Base-by-base conservation (phyloP, 2,329 filamentous ascomycete genomes). In the Sphaerulina populicola region DNA sequence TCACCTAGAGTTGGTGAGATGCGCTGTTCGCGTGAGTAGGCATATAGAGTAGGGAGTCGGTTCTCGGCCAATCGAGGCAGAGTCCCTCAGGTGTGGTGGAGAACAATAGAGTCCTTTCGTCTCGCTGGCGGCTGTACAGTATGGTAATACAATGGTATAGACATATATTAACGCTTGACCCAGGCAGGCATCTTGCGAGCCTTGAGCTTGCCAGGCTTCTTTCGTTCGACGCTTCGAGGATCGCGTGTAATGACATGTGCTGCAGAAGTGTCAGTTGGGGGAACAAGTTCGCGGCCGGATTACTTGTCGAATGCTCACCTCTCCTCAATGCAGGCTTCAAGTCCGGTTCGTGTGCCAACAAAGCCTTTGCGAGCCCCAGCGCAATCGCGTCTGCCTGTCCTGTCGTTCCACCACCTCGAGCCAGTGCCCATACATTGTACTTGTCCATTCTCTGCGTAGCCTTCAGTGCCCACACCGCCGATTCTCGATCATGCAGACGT, bases 111-210 rank as follows among this genome's bases (percentile, higher is more conserved):
- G 6, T 7, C 23, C 6, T 27, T 27, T 27, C 23, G 23, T 27
- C 23, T 6, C 23, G 23, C 23, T 27, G 23, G 23, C 23, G 31
- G 39, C 39, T 50, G 40, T 47, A 51, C 47, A 53, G 37, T 54
- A 54, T 54, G 23, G 23, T 6, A 18, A 50, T 51, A 51, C 52
- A 53, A 44, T 27, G 45, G 31, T 36, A 42, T 36, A 33, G 8
- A 35, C 31, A 36, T 31, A 31, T 33, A 27, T 57, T 62, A 83
- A 69, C 81, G 76, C 82, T 96, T 97, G 78, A 97, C 90, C 93
- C 94, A 98, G 64, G 93, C 80, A 54, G 91, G 91, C 82, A 86
- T 94, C 82, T 98, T 98, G 73, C 93, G 86, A 52, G 93, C 91
- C 79, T 98, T 98, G 74, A 94, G 72, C 66, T 88, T 88, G 62